Conservation (phyloP, 1,284 basidiomycete species). For the Papiliotrema flavescens region DNA sequence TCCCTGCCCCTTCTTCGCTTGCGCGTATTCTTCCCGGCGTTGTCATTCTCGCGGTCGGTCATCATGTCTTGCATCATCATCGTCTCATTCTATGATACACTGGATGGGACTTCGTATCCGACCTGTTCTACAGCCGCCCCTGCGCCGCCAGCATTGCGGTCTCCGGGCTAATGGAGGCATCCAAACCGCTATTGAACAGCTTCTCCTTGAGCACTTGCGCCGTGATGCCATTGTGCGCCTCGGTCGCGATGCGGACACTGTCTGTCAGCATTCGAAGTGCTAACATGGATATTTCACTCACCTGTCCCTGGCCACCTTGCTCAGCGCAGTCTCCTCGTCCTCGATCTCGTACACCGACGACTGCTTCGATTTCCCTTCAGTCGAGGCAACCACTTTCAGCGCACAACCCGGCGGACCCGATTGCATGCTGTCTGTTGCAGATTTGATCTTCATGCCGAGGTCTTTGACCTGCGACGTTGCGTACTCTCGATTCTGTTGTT, state of each 20-base stretch:
- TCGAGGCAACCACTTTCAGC: too few relatives aligned
- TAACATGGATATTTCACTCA: conserved; percentile 47
- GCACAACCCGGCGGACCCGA: too few relatives aligned
- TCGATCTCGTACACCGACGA: conserved; percentile 30
- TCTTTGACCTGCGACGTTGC: conserved; percentile 83
- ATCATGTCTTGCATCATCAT: not conserved
- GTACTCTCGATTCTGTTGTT: conserved; percentile 79
- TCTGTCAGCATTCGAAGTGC: too few relatives aligned
- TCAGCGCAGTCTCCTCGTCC: conserved; percentile 55
- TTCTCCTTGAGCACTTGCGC: conserved; percentile 80
- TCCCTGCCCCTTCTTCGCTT: too few relatives aligned
- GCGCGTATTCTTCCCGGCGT: not conserved
- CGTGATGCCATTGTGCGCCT: conserved; percentile 87
- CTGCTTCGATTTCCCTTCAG: conserved; percentile 38
- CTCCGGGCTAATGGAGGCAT: conserved; percentile 10
- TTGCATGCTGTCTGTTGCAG: conserved; percentile 29
- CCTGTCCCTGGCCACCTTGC: conserved; percentile 81
- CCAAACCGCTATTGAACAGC: conserved; percentile 43
- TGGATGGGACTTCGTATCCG: too few relatives aligned
- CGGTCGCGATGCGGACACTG: conserved; percentile 77
- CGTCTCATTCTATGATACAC: not conserved
- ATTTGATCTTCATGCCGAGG: conserved; percentile 73
- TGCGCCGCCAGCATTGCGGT: conserved; percentile 19
- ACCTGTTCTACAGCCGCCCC: conserved; percentile 3
- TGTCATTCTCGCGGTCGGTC: not conserved